Evolutionary conservation across 2,329 filamentous ascomycete species (phyloP).

Genomic region (Hypoxylon sp.): DNA sequence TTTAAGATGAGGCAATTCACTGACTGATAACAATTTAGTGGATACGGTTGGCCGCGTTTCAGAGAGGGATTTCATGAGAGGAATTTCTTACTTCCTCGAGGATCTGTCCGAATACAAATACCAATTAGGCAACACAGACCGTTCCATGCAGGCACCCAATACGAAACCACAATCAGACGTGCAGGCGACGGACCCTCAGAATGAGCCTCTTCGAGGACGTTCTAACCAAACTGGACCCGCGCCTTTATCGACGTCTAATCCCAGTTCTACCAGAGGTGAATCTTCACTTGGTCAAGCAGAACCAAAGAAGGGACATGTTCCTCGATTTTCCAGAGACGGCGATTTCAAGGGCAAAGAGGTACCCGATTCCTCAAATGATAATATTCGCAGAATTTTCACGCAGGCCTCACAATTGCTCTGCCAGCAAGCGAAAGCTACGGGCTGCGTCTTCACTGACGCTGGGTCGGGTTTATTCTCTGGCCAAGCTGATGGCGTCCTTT

Average conservation of each 20-base stretch:
- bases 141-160: slow-evolving; percentile 11
- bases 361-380: slow-evolving; percentile 28
- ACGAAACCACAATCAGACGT: slow-evolving; percentile 22
- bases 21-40: slow-evolving; percentile 28
- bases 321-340: slow-evolving; percentile 30
- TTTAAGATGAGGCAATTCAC: background rate
- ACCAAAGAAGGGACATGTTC: background rate
- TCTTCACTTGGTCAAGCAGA: background rate
- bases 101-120: slow-evolving; percentile 44
- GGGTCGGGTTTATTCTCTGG: slow-evolving; percentile 33
- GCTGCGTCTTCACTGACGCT: slow-evolving; percentile 41
- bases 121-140: slow-evolving; percentile 37
- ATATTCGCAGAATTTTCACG: slow-evolving; percentile 39
- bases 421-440: slow-evolving; percentile 39
- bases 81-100: slow-evolving; percentile 44
- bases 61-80: slow-evolving; percentile 44
- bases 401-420: slow-evolving; percentile 43
- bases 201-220: slow-evolving; percentile 27
- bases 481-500: slow-evolving; percentile 20
- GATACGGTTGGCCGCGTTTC: slow-evolving; percentile 41
- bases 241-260: background rate
- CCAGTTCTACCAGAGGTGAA: slow-evolving; percentile 2
- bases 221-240: slow-evolving; percentile 2
- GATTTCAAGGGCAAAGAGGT: slow-evolving; percentile 14
- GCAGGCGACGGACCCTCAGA: slow-evolving; percentile 32